Evolutionary conservation across 192 early-diverging fungal genomes (phyloP).

Genomic region (Coemansia sp.): DNA sequence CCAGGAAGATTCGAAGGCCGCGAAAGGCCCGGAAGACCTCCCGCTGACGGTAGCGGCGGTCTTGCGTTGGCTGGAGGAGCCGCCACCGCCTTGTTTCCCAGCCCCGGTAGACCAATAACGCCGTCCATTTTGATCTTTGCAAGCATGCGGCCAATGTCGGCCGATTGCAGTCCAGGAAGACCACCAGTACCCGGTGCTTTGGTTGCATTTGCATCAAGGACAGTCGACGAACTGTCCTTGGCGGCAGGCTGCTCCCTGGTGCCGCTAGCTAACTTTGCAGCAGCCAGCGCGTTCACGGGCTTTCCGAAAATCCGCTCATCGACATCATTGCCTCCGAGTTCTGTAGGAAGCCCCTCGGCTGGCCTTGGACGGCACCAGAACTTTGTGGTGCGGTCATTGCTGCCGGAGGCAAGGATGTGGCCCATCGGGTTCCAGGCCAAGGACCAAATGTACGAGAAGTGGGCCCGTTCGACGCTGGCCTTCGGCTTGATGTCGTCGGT

Average conservation of each 20-base stretch:
- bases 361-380: constrained; percentile 96
- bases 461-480: constrained; percentile 72
- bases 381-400: constrained; percentile 94
- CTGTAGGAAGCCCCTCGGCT: constrained; percentile 59
- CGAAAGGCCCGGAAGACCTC: constrained; percentile 3
- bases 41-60: constrained; percentile 11
- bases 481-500: constrained; percentile 63
- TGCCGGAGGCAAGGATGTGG: constrained; percentile 90
- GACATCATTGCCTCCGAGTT: constrained; percentile 28
- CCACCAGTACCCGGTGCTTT: neutral
- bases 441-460: constrained; percentile 91
- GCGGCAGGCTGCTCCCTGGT: neutral
- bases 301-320: constrained; percentile 43
- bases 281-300: constrained; percentile 21
- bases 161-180: constrained; percentile 37
- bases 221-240: neutral
- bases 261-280: constrained; percentile 20
- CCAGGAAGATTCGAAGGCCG: constrained; percentile 1
- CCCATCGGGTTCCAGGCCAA: constrained; percentile 97
- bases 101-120: constrained; percentile 19
- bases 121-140: constrained; percentile 43
- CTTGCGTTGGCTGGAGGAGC: neutral
- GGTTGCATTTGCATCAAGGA: neutral
- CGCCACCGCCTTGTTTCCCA: constrained; percentile 5
- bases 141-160: constrained; percentile 36